These are phyloP conservation scores for Fomitiporia mediterranea DNA, from an alignment of 1,284 basidiomycete species.

Conservation along the genomic window DNA sequence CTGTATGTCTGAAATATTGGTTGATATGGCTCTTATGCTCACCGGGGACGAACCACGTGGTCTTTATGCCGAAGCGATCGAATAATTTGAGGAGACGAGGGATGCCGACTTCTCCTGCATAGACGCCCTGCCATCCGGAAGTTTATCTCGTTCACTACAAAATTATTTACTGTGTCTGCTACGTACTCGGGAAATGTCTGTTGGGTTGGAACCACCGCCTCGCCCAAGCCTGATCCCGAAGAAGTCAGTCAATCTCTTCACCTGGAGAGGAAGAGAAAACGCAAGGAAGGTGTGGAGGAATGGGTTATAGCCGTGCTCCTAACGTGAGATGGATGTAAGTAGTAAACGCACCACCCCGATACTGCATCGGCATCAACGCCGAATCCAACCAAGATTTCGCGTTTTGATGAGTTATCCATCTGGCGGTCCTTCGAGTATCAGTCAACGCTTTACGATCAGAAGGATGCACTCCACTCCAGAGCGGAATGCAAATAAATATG, in stretches of 20 bases:
- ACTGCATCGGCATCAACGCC: constrained; percentile 64
- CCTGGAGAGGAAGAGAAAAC: background rate
- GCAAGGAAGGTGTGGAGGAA: too few species aligned
- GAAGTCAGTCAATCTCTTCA: background rate
- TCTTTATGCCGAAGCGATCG: constrained; percentile 64
- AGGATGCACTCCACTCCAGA: too few species aligned
- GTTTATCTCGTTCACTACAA: background rate
- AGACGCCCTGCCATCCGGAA: constrained; percentile 69
- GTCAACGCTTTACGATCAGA: too few species aligned
- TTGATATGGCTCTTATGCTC: constrained; percentile 13
- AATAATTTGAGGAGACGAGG: constrained; percentile 68
- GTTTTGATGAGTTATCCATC: background rate
- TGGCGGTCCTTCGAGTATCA: too few species aligned
- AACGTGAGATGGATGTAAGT: background rate
- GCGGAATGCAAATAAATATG: too few species aligned
- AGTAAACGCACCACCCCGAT: constrained; percentile 50
- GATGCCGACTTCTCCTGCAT: constrained; percentile 69
- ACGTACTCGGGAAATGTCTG: constrained; percentile 56
- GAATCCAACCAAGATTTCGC: constrained; percentile 43
- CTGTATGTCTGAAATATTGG: background rate
- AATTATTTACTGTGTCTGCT: background rate
- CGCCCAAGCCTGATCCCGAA: constrained; percentile 50
- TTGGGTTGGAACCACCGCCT: constrained; percentile 62
- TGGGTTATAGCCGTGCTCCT: too few species aligned
- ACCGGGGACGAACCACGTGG: constrained; percentile 73